Percentiles rank a stretch among this genome's conserved stretches.
phyloP scores from a whole-genome alignment of 495 filamentous ascomycete species.

The Xylaria flabelliformis region DNA sequence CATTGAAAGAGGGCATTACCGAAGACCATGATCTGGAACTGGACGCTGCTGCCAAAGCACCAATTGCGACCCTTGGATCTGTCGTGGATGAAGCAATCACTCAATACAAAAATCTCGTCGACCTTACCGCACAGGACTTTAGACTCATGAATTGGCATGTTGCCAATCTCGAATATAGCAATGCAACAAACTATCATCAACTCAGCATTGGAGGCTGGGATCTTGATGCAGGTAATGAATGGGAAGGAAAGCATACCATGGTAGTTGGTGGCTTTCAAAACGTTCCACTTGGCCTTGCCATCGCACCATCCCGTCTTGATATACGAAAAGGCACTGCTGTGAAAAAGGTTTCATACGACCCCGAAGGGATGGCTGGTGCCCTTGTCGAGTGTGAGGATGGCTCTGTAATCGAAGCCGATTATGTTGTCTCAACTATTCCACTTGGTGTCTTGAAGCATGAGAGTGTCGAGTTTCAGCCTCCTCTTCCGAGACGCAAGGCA shows the following conservation, averaged over 20 bases:
- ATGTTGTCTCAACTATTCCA: slow-evolving; percentile 85
- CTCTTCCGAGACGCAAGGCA: slow-evolving; percentile 83
- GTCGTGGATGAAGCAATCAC: slow-evolving; percentile 87
- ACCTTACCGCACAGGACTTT: slow-evolving; percentile 84
- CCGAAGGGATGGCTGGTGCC: slow-evolving; percentile 44
- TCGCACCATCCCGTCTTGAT: slow-evolving; percentile 77
- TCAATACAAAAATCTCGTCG: slow-evolving; percentile 84
- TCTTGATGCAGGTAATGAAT: slow-evolving; percentile 96
- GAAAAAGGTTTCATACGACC: slow-evolving; percentile 39
- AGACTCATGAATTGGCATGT: slow-evolving; percentile 97
- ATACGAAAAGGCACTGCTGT: slow-evolving; percentile 68
- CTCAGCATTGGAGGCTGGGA: slow-evolving; percentile 94
- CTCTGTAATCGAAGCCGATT: slow-evolving; percentile 76
- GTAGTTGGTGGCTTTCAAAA: slow-evolving; percentile 92
- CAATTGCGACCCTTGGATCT: slow-evolving; percentile 78
- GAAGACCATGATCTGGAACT: slow-evolving; percentile 74
- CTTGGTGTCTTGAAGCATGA: slow-evolving; percentile 86
- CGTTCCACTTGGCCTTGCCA: slow-evolving; percentile 80
- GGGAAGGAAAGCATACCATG: slow-evolving; percentile 91
- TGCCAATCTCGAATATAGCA: slow-evolving; percentile 97
- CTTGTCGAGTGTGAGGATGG: slow-evolving; percentile 82
- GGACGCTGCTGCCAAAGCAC: slow-evolving; percentile 63
- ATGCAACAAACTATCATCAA: slow-evolving; percentile 83
- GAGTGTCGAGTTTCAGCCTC: slow-evolving; percentile 77
- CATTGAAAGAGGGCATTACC: slow-evolving; percentile 67